These are phyloP conservation scores for Saccharomycopsis javanensis DNA, from an alignment of 805 yeast genomes.

Conservation along the genomic window DNA sequence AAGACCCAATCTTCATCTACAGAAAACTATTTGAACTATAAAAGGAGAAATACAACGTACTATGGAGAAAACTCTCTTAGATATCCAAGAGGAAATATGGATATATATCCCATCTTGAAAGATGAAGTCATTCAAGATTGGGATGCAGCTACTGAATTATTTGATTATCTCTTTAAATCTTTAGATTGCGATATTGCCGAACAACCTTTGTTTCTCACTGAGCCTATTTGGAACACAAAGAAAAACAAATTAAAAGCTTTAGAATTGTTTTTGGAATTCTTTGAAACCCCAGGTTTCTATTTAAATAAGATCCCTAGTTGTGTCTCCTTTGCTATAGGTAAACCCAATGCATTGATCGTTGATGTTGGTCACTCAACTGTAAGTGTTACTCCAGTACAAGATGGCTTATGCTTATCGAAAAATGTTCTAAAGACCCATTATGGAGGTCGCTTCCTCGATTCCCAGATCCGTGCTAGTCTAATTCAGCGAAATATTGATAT, in stretches of 20 bases:
- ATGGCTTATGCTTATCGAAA: constrained; percentile 65
- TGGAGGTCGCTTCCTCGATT: constrained; percentile 54
- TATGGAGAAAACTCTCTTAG: constrained; percentile 35
- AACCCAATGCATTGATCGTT: constrained; percentile 78
- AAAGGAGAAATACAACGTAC: constrained; percentile 23
- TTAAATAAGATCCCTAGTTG: constrained; percentile 79
- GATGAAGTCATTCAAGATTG: constrained; percentile 67
- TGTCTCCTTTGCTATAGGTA: constrained; percentile 78
- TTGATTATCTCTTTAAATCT: constrained; percentile 46
- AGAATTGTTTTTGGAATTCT: constrained; percentile 59
- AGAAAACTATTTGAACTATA: constrained; percentile 8
- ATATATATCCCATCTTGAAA: constrained; percentile 47
- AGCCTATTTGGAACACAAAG: constrained; percentile 75
- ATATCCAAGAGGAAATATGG: constrained; percentile 42
- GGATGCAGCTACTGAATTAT: constrained; percentile 77
- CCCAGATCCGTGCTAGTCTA: constrained; percentile 13
- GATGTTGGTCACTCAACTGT: constrained; percentile 75
- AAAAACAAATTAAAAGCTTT: constrained; percentile 59
- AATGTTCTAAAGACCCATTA: constrained; percentile 62
- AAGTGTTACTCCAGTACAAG: constrained; percentile 74
- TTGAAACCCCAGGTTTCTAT: constrained; percentile 72
- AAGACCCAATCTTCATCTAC: neutral
- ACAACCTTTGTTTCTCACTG: constrained; percentile 74
- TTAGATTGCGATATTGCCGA: constrained; percentile 47
- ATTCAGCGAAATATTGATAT: constrained; percentile 27